Conservation (phyloP, 257 asterid species). For the Fraxinus cuspidata region DNA sequence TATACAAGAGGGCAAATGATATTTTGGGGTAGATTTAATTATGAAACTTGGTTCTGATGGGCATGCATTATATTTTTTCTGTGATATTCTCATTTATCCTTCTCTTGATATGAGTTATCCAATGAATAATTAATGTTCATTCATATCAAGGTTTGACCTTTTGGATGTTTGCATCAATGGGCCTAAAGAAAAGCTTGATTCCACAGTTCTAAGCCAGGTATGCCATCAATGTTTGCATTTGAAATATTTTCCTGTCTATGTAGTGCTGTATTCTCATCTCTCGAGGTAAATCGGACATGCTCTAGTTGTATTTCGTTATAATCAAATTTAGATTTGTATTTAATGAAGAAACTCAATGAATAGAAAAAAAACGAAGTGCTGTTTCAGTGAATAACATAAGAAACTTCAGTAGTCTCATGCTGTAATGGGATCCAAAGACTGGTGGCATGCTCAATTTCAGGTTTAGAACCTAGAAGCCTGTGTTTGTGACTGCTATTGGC, state of each 20-base stretch:
- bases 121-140: constrained; percentile 22
- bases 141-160: constrained; percentile 67
- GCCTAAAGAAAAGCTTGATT: constrained; percentile 91
- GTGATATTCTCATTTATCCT: constrained; percentile 5
- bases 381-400: background rate
- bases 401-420: background rate
- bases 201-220: constrained; percentile 98
- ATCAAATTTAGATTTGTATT: background rate
- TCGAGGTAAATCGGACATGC: background rate
- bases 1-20: constrained; percentile 78
- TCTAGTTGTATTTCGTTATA: background rate
- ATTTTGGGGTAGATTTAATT: constrained; percentile 68
- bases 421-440: background rate
- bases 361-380: background rate
- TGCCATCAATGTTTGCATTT: background rate
- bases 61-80: constrained; percentile 1
- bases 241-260: constrained; percentile 13
- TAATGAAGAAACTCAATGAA: background rate
- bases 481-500: background rate
- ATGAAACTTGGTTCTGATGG: background rate
- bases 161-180: constrained; percentile 89
- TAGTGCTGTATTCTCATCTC: background rate
- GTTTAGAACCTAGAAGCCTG: background rate
- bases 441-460: background rate
- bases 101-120: background rate